Percentiles rank a stretch among this genome's conserved stretches.
Evolutionary conservation across 2,329 filamentous ascomycete genomes (phyloP).

Genomic region (Corinectria fuckeliana): DNA sequence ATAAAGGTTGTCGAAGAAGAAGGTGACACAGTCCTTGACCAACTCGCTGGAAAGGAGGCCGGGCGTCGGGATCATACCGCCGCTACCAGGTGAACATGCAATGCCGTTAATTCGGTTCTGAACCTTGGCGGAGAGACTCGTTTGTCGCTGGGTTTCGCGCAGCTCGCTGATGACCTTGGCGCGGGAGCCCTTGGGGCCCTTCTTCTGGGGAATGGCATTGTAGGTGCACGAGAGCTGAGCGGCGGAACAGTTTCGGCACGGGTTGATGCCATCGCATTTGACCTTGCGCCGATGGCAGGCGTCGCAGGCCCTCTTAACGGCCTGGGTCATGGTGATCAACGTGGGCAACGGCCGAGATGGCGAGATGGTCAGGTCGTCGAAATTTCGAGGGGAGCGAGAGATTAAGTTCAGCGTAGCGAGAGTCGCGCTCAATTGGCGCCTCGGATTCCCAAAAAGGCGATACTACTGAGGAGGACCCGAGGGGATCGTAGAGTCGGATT

Average conservation of each 20-base stretch:
- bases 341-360: constrained; percentile 12
- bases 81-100: constrained; percentile 53
- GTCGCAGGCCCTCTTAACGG: constrained; percentile 71
- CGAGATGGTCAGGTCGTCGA: constrained; percentile 1
- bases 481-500: constrained; percentile 10
- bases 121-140: constrained; percentile 66
- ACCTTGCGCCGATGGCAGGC: constrained; percentile 78
- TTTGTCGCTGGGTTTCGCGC: constrained; percentile 71
- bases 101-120: constrained; percentile 66
- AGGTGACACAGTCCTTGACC: constrained; percentile 70
- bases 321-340: constrained; percentile 49
- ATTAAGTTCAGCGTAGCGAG: too few species aligned
- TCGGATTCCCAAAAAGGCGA: constrained; percentile 8
- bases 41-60: constrained; percentile 67
- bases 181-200: constrained; percentile 75
- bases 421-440: too few species aligned
- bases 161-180: constrained; percentile 79
- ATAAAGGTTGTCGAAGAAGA: constrained; percentile 74
- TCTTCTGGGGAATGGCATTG: constrained; percentile 77
- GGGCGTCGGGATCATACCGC: constrained; percentile 60
- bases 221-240: constrained; percentile 75
- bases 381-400: constrained; percentile 10
- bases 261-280: constrained; percentile 74
- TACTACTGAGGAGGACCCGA: background rate
- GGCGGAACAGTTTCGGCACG: constrained; percentile 73